phyloP scores from a whole-genome alignment of 2,329 filamentous ascomycete species.

The Alternaria viburni region DNA sequence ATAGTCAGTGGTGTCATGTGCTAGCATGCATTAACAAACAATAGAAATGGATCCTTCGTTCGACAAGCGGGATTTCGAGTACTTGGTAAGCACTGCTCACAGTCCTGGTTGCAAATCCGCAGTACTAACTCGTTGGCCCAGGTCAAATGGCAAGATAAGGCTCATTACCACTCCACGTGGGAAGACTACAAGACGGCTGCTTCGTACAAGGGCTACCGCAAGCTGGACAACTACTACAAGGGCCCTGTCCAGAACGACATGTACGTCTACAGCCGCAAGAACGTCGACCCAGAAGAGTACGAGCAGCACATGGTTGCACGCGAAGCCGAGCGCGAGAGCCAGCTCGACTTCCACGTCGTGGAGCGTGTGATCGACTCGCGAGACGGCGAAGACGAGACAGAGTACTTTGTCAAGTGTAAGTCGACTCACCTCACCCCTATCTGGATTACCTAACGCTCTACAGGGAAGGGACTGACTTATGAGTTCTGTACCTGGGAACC shows the following conservation, averaged over 20 bases:
- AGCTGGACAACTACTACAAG: constrained; percentile 93
- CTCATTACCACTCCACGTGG: constrained; percentile 96
- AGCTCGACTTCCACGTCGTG: constrained; percentile 88
- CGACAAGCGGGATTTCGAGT: constrained; percentile 83
- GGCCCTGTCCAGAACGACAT: constrained; percentile 83
- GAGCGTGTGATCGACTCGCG: constrained; percentile 89
- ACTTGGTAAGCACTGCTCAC: constrained; percentile 54
- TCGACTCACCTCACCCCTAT: constrained; percentile 9
- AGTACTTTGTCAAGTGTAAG: constrained; percentile 92
- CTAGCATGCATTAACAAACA: too few species aligned
- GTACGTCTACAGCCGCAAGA: constrained; percentile 60
- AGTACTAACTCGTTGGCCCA: constrained; percentile 46
- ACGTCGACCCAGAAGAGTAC: constrained; percentile 79
- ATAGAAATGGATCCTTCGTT: constrained; percentile 44
- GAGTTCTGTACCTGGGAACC: constrained; percentile 95
- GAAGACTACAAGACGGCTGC: constrained; percentile 77
- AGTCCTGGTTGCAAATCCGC: constrained; percentile 22
- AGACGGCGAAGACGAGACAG: constrained; percentile 77
- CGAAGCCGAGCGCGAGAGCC: constrained; percentile 85
- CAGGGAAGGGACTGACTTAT: constrained; percentile 84
- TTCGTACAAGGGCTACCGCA: constrained; percentile 81
- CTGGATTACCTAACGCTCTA: constrained; percentile 27
- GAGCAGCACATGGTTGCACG: constrained; percentile 96
- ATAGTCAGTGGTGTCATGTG: too few species aligned
- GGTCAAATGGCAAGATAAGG: constrained; percentile 97